phyloP scores from a whole-genome alignment of 345 rosid genomes.

The Kernera saxatilis region DNA sequence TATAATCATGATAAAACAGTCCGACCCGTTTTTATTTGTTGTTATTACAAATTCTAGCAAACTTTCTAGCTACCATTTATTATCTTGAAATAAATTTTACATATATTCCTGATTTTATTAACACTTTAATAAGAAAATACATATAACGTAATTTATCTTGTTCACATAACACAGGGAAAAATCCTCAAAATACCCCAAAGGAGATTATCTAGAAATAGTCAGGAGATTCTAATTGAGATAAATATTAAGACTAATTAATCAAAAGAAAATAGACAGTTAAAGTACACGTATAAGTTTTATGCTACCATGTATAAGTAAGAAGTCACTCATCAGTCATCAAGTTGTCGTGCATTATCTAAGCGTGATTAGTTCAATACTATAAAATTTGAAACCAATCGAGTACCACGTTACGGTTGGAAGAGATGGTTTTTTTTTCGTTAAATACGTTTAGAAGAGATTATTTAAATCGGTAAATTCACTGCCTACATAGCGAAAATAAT shows the following conservation, averaged over 20 bases:
- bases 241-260: neutral
- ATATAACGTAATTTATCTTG: neutral
- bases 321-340: neutral
- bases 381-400: neutral
- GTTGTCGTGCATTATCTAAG: neutral
- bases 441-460: neutral
- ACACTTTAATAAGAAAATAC: neutral
- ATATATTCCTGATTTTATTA: neutral
- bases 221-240: neutral
- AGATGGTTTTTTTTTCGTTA: too few species aligned
- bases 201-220: neutral
- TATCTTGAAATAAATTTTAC: neutral
- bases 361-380: neutral
- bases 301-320: neutral
- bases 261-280: neutral
- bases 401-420: neutral
- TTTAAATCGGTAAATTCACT: neutral
- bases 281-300: neutral
- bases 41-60: slow-evolving; percentile 29
- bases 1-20: slow-evolving; percentile 26
- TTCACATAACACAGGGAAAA: neutral
- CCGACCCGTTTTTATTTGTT: slow-evolving; percentile 20
- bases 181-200: neutral
- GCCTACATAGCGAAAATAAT: neutral
- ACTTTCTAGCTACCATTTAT: slow-evolving; percentile 15